A percentile compares a stretch with the other conserved stretches of the same genome.
These are phyloP conservation scores for Breviolum minutum DNA, from an alignment of 73 alveolate species.

Conservation along the genomic window DNA sequence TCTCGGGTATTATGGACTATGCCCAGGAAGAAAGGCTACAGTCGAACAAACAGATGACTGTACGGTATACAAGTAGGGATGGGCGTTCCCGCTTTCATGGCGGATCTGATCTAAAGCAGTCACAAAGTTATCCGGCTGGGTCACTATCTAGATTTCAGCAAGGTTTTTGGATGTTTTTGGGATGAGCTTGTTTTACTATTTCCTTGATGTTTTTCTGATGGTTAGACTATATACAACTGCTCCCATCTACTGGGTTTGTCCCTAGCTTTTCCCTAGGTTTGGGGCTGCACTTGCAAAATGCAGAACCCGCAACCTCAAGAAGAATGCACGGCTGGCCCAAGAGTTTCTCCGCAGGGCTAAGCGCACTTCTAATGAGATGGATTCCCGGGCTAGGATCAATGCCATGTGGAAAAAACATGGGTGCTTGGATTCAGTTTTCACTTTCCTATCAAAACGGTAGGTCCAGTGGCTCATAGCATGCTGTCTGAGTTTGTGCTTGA, in stretches of 20 bases:
- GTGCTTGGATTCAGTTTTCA: not conserved
- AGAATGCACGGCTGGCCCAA: not conserved
- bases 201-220: too few relatives aligned
- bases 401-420: not conserved
- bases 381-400: not conserved
- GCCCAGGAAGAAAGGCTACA: not conserved
- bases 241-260: too few relatives aligned
- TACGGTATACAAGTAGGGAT: not conserved
- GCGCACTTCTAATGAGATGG: not conserved
- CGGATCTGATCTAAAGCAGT: not conserved
- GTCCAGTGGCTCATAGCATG: too few relatives aligned
- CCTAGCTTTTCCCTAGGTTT: not conserved
- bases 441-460: not conserved
- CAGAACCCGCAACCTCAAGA: not conserved
- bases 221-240: too few relatives aligned
- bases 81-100: slow-evolving; percentile 1
- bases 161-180: too few relatives aligned
- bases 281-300: not conserved
- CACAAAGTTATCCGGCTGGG: slow-evolving; percentile 14
- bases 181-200: too few relatives aligned
- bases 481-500: too few relatives aligned
- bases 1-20: not conserved
- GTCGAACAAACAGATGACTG: not conserved
- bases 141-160: too few relatives aligned
- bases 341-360: not conserved